Evolutionary conservation across 257 asterid species (phyloP).

Genomic region (Oldenlandia corymbosa): DNA sequence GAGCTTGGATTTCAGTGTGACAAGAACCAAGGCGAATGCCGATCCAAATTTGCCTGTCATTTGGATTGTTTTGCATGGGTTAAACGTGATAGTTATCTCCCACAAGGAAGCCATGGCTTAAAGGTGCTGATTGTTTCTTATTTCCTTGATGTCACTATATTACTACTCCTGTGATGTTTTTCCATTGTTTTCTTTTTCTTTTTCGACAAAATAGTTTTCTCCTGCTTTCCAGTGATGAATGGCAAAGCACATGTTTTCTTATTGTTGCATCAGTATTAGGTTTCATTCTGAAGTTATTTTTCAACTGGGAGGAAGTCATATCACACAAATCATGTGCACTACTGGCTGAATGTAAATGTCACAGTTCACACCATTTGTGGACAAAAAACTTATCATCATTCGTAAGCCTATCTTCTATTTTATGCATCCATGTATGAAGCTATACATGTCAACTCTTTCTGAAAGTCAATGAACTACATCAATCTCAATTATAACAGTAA

Average conservation of each 20-base stretch:
- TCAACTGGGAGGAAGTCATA: neutral
- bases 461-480: neutral
- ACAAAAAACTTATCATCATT: neutral
- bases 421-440: neutral
- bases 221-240: neutral
- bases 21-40: constrained; percentile 91
- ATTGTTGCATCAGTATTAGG: neutral
- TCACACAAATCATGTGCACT: neutral
- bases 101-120: constrained; percentile 97
- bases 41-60: constrained; percentile 97
- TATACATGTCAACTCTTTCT: neutral
- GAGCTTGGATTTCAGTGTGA: constrained; percentile 96
- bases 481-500: neutral
- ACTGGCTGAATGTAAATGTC: neutral
- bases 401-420: neutral
- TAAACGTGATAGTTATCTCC: constrained; percentile 99
- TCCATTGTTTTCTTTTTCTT: neutral
- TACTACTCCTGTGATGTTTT: neutral
- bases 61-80: constrained; percentile 99
- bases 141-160: neutral
- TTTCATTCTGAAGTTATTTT: neutral
- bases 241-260: neutral
- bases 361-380: neutral
- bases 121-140: constrained; percentile 44
- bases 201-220: neutral